Evolutionary conservation across 2,329 filamentous ascomycete species (phyloP).

Genomic region (Phaeophleospora eucalypticola): DNA sequence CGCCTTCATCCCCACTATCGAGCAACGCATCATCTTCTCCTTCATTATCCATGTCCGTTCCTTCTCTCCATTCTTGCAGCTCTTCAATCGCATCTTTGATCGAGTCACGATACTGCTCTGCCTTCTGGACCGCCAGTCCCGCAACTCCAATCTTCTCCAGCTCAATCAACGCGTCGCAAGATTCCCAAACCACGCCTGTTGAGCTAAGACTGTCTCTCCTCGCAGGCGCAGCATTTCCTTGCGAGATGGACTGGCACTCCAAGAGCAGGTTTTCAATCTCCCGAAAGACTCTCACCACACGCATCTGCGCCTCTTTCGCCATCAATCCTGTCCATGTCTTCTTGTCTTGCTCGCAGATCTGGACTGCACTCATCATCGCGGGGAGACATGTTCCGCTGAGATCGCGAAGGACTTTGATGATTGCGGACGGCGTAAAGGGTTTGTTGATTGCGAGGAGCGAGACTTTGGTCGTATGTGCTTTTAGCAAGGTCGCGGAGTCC

Average conservation of each 20-base stretch:
- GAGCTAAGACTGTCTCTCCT: slow-evolving; percentile 51
- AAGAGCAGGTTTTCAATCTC: slow-evolving; percentile 60
- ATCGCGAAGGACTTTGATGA: slow-evolving; percentile 65
- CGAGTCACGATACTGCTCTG: slow-evolving; percentile 68
- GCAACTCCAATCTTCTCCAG: slow-evolving; percentile 65
- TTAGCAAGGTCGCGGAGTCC: slow-evolving; percentile 68
- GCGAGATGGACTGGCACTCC: slow-evolving; percentile 57
- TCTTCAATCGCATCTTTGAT: slow-evolving; percentile 81
- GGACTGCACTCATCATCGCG: slow-evolving; percentile 65
- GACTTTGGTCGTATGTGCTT: slow-evolving; percentile 80
- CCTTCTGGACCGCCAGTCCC: slow-evolving; percentile 66
- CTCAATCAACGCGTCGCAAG: slow-evolving; percentile 68
- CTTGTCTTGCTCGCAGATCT: slow-evolving; percentile 56
- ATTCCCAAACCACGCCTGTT: slow-evolving; percentile 78
- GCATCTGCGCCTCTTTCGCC: slow-evolving; percentile 58
- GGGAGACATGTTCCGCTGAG: slow-evolving; percentile 71
- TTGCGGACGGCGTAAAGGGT: slow-evolving; percentile 76
- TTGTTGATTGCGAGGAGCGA: slow-evolving; percentile 81
- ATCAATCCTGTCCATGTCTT: slow-evolving; percentile 59
- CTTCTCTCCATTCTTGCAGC: slow-evolving; percentile 77
- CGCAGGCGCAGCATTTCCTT: slow-evolving; percentile 36
- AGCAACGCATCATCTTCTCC: slow-evolving; percentile 33
- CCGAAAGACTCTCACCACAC: slow-evolving; percentile 57
- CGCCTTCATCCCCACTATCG: slow-evolving; percentile 37
- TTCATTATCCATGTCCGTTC: slow-evolving; percentile 49